A percentile compares a stretch with the other conserved stretches of the same genome.
Evolutionary conservation across 2,329 filamentous ascomycete genomes (phyloP).

Genomic region (Colletotrichum sansevieriae): DNA sequence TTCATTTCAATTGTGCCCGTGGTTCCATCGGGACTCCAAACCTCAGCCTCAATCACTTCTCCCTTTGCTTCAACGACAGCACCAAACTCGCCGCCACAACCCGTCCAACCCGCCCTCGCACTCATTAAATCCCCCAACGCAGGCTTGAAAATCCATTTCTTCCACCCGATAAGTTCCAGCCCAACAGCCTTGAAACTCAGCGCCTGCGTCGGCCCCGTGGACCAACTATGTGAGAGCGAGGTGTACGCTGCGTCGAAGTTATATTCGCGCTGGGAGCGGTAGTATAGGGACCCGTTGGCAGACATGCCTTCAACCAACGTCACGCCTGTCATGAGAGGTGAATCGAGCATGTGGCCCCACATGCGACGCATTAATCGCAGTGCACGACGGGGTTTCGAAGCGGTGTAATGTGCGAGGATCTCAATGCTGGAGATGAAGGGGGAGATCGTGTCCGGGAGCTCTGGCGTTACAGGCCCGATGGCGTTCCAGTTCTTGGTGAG

Average conservation of each 20-base stretch:
- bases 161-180: constrained; percentile 45
- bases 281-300: constrained; percentile 53
- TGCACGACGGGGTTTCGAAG: constrained; percentile 43
- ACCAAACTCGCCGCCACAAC: constrained; percentile 14
- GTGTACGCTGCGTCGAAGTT: constrained; percentile 50
- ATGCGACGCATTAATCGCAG: constrained; percentile 48
- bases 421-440: constrained; percentile 53
- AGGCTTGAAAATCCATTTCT: constrained; percentile 48
- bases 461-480: constrained; percentile 49
- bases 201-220: constrained; percentile 47
- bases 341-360: constrained; percentile 49
- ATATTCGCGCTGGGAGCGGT: constrained; percentile 49
- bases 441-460: constrained; percentile 52
- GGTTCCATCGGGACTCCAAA: constrained; percentile 20
- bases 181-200: constrained; percentile 47
- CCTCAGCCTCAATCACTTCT: constrained; percentile 17
- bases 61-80: constrained; percentile 2
- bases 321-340: constrained; percentile 50
- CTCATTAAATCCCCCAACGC: constrained; percentile 42
- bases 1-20: background rate
- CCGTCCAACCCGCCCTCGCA: constrained; percentile 42
- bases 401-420: constrained; percentile 50
- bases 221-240: constrained; percentile 53
- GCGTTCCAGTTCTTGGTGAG: constrained; percentile 47
- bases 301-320: constrained; percentile 53